Evolutionary conservation across 495 filamentous ascomycete genomes (phyloP), one percentile per base, ranked within the genome.

Genomic region (Penicillium mononematosum): DNA sequence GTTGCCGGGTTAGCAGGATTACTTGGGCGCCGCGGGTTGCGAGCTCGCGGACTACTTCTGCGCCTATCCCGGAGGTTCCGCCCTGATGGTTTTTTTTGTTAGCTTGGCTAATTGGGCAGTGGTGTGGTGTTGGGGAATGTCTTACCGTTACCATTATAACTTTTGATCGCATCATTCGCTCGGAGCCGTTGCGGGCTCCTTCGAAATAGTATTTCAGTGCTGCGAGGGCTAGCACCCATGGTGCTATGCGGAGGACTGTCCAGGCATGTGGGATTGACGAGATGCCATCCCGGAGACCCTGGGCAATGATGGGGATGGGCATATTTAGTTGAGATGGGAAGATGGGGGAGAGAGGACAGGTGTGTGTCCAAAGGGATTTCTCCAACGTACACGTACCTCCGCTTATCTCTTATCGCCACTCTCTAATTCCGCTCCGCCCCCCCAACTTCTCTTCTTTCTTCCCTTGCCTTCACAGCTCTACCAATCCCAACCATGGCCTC

Each of bases 51-150:
- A 86, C 86, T 25, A 90, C 81, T 55, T 79, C 79, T 55, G 91
- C 88, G 50, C 94, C 94, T 66, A 99, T 91, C 29, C 94, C 94
- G 17, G 92, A 93, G 51, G 94, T 99, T 27, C 92, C 94, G 50
- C 94, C 94, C 88, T 90, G 44, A 10, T 31, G 16, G 36, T 17
- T 39, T 31, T 17, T 42, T 3, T 22, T 55, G 51, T 38, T 44
- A 63, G 27, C 43, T 60, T 25, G 52, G 46, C 17, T 0, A 17
- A 8, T 44, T 39, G 7, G 7, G 4, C 14, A 0, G 32, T 29
- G 6, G 12, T 27, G 36, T 1, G 24, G 1, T 10, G 17, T 6
- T 42, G n/a, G 16, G 32, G 38, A 14, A 8, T 24, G 27, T 20
- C 73, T 19, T 81, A 89, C 88, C 14, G 94, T 99, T 10, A 99